Conservation (phyloP, 1,139 yeast species). For the Candida neerlandica region DNA sequence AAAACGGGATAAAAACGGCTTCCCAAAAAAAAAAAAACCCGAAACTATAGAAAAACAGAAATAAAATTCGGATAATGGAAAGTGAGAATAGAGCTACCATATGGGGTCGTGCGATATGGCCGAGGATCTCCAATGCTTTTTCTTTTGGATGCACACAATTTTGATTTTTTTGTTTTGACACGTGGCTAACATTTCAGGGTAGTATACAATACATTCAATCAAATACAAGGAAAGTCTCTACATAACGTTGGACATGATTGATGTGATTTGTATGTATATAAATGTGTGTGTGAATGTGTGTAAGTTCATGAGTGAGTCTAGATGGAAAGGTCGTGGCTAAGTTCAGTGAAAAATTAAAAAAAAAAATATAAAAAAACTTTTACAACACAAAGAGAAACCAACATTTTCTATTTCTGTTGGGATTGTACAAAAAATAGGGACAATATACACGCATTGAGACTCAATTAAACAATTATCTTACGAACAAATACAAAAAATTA, state of each 20-base stretch:
- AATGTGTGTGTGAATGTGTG: not conserved
- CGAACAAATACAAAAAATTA: not conserved
- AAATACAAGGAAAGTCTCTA: too few species aligned
- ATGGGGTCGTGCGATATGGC: not conserved
- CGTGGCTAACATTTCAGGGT: too few species aligned
- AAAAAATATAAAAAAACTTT: not conserved
- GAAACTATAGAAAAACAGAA: not conserved
- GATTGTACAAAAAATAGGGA: not conserved
- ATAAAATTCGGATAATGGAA: too few species aligned
- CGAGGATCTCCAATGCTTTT: too few species aligned
- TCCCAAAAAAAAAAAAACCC: not conserved
- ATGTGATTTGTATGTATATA: too few species aligned
- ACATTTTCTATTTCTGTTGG: slow-evolving; percentile 2
- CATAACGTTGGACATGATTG: too few species aligned
- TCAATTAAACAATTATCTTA: too few species aligned
- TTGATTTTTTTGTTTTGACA: too few species aligned
- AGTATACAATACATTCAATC: too few species aligned
- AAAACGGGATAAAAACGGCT: not conserved
- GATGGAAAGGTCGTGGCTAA: not conserved
- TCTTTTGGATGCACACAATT: too few species aligned
- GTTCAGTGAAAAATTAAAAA: not conserved
- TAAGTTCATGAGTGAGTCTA: not conserved
- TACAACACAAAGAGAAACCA: not conserved
- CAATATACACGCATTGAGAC: too few species aligned
- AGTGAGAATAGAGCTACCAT: not conserved